Base-by-base conservation (phyloP, 2,329 filamentous ascomycete genomes). In the Sporothrix humicola region DNA sequence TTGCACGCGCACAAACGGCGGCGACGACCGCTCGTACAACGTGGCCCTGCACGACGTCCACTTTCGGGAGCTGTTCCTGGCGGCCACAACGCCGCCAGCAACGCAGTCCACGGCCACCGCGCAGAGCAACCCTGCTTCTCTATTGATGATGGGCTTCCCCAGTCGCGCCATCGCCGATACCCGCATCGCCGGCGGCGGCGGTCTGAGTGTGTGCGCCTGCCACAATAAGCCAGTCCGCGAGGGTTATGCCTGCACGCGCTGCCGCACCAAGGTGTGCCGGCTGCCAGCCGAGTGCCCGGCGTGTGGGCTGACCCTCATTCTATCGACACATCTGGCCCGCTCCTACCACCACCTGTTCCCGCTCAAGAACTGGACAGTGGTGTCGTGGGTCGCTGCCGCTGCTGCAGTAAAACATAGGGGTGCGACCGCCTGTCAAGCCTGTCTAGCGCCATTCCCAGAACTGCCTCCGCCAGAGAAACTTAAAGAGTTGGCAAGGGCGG, bases 121-220 rank as follows among this genome's bases (percentile, higher is more conserved):
- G 37, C 20, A 12, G 48, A 56, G 56, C n/a, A 68, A 72, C 74
- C 65, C 86, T 9, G 87, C 89, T 0, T 90, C 88, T 72, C 85
- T 99, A 56, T 88, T 99, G 37, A 97, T 97, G 93, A 99, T 99
- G 95, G 96, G 96, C 4, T 99, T 99, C 79, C 96, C 96, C 0
- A 97, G 93, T 6, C 89, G 95, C 52, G 92, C 92, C 2, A 89
- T 96, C 15, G 93, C 93, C 71, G 86, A 90, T 1, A 85, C 85
- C 58, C 87, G 90, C 5, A 83, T 87, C 68, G 65, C 74, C 20
- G 93, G 93, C 71, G 86, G 89, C 1, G 86, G 85, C 65, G 87
- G 90, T 5, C 84, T 87, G 71, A 94, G 92, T 74, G 89, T 96
- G 75, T 99, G 96, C 81, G 94, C 95, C 5, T 99, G 96, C 80